Percentiles rank a stretch among this genome's conserved stretches.
phyloP scores from a whole-genome alignment of 2,329 filamentous ascomycete species.

The Aureobasidium sp. region DNA sequence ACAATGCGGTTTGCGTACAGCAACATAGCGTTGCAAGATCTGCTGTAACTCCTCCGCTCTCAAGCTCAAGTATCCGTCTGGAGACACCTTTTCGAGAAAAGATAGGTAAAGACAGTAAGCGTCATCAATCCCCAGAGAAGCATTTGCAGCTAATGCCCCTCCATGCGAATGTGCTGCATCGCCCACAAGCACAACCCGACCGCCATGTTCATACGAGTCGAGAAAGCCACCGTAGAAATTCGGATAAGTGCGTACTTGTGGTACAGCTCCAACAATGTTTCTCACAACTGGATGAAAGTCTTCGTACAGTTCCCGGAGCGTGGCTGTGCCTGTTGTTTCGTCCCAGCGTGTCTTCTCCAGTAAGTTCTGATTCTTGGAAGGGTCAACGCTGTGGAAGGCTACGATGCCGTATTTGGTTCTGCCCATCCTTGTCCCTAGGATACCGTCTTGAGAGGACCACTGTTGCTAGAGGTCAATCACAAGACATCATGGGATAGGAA shows the following conservation, averaged over 20 bases:
- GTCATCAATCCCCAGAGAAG: conserved; percentile 34
- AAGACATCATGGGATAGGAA: no score
- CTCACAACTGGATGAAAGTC: conserved; percentile 24
- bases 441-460: neutral
- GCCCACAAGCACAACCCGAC: conserved; percentile 28
- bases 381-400: conserved; percentile 12
- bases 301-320: neutral
- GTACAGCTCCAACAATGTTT: conserved; percentile 26
- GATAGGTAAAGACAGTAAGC: conserved; percentile 21
- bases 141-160: conserved; percentile 32
- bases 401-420: conserved; percentile 27
- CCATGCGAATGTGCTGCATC: conserved; percentile 35
- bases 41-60: neutral
- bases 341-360: neutral
- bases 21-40: conserved; percentile 29
- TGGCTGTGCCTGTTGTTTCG: conserved; percentile 16
- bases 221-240: conserved; percentile 28
- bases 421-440: conserved; percentile 28
- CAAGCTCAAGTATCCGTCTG: neutral
- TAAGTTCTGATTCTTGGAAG: neutral
- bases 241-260: conserved; percentile 28
- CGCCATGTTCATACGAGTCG: conserved; percentile 25
- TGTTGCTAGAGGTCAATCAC: neutral
- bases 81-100: neutral
- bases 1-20: conserved; percentile 29